A percentile compares a stretch with the other conserved stretches of the same genome.
Conservation (phyloP, 495 filamentous ascomycete species). For the Talaromyces adpressus region DNA sequence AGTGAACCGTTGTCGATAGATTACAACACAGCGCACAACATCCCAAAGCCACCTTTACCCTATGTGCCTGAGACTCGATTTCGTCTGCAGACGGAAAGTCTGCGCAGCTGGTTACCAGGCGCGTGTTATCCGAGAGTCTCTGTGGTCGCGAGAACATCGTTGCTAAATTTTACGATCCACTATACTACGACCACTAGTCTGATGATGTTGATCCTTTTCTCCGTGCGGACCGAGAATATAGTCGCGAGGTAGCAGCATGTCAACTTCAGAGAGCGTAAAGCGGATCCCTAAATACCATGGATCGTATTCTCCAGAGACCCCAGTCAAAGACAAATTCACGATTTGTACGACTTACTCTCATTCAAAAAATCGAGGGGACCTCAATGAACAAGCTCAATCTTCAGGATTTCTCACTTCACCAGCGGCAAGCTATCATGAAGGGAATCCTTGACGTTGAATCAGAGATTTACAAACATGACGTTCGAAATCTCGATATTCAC, state of each 20-base stretch:
- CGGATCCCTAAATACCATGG: constrained; percentile 18
- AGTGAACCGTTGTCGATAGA: neutral
- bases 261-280: constrained; percentile 11
- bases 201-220: constrained; percentile 18
- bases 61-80: neutral
- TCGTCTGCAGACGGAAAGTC: constrained; percentile 14
- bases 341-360: neutral
- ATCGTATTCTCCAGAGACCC: constrained; percentile 13
- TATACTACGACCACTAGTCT: constrained; percentile 21
- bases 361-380: neutral
- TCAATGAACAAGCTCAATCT: neutral
- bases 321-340: neutral
- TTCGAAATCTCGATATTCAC: neutral
- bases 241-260: constrained; percentile 19
- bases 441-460: neutral
- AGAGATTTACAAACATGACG: neutral
- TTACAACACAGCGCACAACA: neutral
- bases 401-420: neutral
- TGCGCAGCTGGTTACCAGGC: constrained; percentile 18
- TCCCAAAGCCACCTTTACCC: neutral
- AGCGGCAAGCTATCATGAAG: neutral
- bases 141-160: constrained; percentile 10
- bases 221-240: constrained; percentile 20
- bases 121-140: neutral
- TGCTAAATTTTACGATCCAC: constrained; percentile 25